Percentiles rank a stretch among this genome's conserved stretches.
Conservation (phyloP, 2,329 filamentous ascomycete genomes). For the Curvularia sp. region DNA sequence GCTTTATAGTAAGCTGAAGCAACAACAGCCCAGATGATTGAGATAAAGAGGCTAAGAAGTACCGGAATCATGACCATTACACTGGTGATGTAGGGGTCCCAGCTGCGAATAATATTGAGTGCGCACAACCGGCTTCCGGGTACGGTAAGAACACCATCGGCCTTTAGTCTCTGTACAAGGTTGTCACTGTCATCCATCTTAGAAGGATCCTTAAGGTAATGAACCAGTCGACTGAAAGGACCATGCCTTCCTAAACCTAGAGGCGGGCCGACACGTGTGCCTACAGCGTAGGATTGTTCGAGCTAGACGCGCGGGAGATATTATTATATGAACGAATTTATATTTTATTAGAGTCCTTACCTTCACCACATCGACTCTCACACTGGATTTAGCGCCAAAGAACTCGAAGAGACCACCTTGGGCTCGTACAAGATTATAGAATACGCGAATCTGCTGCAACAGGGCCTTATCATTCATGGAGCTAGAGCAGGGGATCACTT, state of each 20-base stretch:
- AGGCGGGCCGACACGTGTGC: neutral
- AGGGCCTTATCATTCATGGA: neutral
- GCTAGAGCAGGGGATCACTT: neutral
- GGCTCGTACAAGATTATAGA: neutral
- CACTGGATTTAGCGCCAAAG: neutral
- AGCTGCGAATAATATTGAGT: neutral
- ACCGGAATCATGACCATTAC: neutral
- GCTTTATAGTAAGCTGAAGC: neutral
- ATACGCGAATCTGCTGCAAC: neutral
- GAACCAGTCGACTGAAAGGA: neutral
- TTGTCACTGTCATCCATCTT: neutral
- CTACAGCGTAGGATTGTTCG: neutral
- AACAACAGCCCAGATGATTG: neutral
- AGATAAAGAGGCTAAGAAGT: neutral
- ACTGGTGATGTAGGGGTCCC: neutral
- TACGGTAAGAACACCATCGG: neutral
- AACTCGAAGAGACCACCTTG: neutral
- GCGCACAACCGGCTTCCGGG: neutral
- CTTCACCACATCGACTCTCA: neutral
- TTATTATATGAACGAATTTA: neutral
- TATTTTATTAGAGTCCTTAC: neutral
- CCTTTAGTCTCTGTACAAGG: neutral
- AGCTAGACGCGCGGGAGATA: neutral
- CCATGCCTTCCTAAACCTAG: neutral
- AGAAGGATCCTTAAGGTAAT: neutral